Evolutionary conservation across 148 eudicot species (phyloP).

Genomic region (Vaccinium vitisidaea): DNA sequence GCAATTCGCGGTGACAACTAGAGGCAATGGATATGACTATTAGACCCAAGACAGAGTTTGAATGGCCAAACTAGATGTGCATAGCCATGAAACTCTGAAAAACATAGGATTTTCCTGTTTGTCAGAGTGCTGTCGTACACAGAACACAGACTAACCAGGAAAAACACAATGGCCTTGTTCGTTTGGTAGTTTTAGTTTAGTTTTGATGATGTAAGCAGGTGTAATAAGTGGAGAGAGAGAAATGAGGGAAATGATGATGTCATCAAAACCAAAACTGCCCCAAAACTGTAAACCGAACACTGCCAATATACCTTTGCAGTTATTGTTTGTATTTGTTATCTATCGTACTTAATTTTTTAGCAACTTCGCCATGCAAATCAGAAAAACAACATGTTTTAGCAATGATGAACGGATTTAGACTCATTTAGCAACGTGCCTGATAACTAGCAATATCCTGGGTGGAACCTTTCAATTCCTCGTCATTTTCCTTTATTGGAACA

Average conservation of each 20-base stretch:
- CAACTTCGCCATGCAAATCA: not conserved
- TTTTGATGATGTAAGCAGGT: no score
- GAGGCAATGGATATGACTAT: not conserved
- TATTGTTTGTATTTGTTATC: not conserved
- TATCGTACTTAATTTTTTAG: not conserved
- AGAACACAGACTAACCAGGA: not conserved
- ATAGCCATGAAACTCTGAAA: not conserved
- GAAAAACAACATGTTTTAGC: not conserved
- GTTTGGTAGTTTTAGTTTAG: no score
- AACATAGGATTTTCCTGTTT: not conserved
- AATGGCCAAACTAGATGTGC: not conserved
- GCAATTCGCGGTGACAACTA: not conserved
- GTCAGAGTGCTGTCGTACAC: not conserved
- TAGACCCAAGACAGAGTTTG: not conserved
- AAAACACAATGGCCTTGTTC: no score
- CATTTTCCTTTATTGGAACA: constrained; percentile 24
- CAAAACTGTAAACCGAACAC: no score
- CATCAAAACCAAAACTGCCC: no score
- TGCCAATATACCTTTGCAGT: not conserved
- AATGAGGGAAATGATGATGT: no score
- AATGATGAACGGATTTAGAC: not conserved
- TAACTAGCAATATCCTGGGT: constrained; percentile 69
- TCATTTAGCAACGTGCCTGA: constrained; percentile 49
- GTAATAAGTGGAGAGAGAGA: no score
- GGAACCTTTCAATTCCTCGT: constrained; percentile 43